Evolutionary conservation across 2,329 filamentous ascomycete genomes (phyloP).

Genomic region (Pseudogymnoascus sp.): DNA sequence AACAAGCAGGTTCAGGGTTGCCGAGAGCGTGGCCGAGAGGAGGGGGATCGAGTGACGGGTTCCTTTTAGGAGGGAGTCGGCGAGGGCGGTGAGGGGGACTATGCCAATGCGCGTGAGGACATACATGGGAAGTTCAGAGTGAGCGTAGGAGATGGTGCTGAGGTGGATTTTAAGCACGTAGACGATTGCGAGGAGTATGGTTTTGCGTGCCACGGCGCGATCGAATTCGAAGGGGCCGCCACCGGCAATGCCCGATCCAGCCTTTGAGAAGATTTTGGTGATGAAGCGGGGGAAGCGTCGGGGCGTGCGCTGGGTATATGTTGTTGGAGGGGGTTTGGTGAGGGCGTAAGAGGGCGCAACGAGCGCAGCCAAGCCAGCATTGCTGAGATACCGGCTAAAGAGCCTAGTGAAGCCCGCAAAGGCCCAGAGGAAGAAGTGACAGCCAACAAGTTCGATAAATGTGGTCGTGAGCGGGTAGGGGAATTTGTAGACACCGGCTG

Average conservation of each 20-base stretch:
- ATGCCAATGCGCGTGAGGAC: constrained; percentile 43
- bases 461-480: constrained; percentile 44
- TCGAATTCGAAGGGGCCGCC: constrained; percentile 47
- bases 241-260: constrained; percentile 41
- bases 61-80: constrained; percentile 39
- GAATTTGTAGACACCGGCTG: constrained; percentile 41
- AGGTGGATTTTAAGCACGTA: constrained; percentile 43
- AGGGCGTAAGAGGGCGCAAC: constrained; percentile 30
- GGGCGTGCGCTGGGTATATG: constrained; percentile 23
- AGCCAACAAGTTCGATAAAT: constrained; percentile 41
- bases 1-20: constrained; percentile 42
- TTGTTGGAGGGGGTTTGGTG: constrained; percentile 31
- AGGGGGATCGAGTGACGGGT: constrained; percentile 39
- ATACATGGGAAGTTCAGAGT: constrained; percentile 43
- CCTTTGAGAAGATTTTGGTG: constrained; percentile 23
- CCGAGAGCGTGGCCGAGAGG: constrained; percentile 41
- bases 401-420: constrained; percentile 40
- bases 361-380: constrained; percentile 33
- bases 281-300: constrained; percentile 20
- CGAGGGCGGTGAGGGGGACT: constrained; percentile 40
- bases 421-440: constrained; percentile 39
- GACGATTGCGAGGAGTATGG: constrained; percentile 40
- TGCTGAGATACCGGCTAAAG: constrained; percentile 32
- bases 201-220: constrained; percentile 36
- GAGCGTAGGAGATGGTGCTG: constrained; percentile 47